phyloP scores from a whole-genome alignment of 2,329 filamentous ascomycete genomes.

The Talaromyces atroroseus region DNA sequence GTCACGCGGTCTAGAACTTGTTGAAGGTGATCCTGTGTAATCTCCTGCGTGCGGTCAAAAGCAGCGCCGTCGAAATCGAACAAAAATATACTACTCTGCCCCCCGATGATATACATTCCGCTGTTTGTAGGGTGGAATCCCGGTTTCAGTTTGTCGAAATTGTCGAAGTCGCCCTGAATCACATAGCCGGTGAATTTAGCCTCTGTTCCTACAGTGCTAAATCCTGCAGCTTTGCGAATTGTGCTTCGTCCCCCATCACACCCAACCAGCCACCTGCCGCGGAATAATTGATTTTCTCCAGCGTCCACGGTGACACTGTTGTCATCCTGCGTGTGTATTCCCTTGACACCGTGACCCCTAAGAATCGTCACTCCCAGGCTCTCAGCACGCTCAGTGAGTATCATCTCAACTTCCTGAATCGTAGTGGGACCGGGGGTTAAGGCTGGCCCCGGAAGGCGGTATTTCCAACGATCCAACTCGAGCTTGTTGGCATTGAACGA shows the following conservation, averaged over 20 bases:
- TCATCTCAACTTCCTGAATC: constrained; percentile 2
- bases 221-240: constrained; percentile 34
- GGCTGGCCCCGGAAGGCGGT: constrained; percentile 5
- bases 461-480: constrained; percentile 11
- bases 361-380: constrained; percentile 8
- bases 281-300: constrained; percentile 17
- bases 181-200: constrained; percentile 34
- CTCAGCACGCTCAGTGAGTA: constrained; percentile 3
- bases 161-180: constrained; percentile 29
- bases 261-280: constrained; percentile 36
- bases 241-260: constrained; percentile 41
- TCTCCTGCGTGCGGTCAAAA: constrained; percentile 5
- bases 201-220: constrained; percentile 34
- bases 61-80: constrained; percentile 5
- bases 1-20: constrained; percentile 5
- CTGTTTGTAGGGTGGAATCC: constrained; percentile 5
- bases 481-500: constrained; percentile 18
- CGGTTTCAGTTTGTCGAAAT: constrained; percentile 12
- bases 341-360: constrained; percentile 2
- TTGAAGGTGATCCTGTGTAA: constrained; percentile 8
- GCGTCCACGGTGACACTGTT: constrained; percentile 11
- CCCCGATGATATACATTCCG: constrained; percentile 12
- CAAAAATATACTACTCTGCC: background rate
- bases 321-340: constrained; percentile 11
- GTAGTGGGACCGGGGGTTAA: constrained; percentile 10